Base-by-base conservation (phyloP, 768 basidiomycete species). In the Terana coerulea region DNA sequence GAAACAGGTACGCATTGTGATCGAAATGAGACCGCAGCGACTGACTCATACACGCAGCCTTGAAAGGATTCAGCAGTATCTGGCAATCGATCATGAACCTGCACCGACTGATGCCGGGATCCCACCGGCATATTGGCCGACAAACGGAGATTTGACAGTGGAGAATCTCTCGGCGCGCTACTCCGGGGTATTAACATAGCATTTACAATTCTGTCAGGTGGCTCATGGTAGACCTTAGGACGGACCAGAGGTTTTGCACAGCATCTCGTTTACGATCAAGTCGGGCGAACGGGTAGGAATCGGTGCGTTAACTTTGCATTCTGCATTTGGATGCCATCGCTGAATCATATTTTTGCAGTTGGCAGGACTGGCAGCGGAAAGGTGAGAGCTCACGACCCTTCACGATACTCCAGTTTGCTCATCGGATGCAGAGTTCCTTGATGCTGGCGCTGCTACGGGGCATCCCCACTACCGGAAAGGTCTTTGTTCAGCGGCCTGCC, bases 81-180 rank as follows among this genome's bases (percentile, higher is more conserved):
- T 82, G 33, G 62, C 67, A 17, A 78, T 81, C 33, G 80, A 81
- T 44, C 78, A 80, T 52, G 82, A 84, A 59, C 72, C 73, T 0
- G 65, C 68, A 43, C 56, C 72, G 1, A 69, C 68, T 0, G 55
- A 64, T 26, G 53, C 65, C 3, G 74, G 75, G 2, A 61, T 71
- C n/a, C 83, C 83, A 3, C 81, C 83, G 3, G 83, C 83, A 0
- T 77, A 80, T 50, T 85, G 83, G 83, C 83, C 83, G 3, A 68
- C 81, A 0, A 77, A 76, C 25, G 83, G 83, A 1, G 64, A 71
- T 7, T 65, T 84, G 12, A 57, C 64, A 5, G 75, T 81, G 1
- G 75, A 83, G 55, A 72, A 75, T 31, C 65, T 84, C 2, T 74
- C 71, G 6, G 82, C 83, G 0, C 66, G 71, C 33, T 80, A 79